Conservation (phyloP, 257 asterid species). For the Solanum corneliomulleri region DNA sequence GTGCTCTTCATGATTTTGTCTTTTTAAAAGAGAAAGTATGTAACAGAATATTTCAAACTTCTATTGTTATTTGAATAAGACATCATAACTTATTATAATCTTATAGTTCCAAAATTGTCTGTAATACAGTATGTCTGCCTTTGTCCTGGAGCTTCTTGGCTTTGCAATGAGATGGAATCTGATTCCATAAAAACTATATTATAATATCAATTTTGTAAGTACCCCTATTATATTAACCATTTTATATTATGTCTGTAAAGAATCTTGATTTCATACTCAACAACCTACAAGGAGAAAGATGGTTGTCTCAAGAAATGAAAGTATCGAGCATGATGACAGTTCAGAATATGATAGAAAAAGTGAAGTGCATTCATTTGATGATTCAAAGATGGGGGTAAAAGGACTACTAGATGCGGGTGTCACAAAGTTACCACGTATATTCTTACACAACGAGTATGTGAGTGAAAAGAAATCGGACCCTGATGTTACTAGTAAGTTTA, state of each 20-base stretch:
- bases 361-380: slow-evolving; percentile 3
- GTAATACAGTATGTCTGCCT: background rate
- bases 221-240: background rate
- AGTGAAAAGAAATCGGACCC: background rate
- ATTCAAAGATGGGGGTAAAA: slow-evolving; percentile 6
- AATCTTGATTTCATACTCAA: background rate
- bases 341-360: background rate
- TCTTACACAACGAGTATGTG: background rate
- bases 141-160: background rate
- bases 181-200: background rate
- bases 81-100: background rate
- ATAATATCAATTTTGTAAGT: background rate
- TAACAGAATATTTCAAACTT: background rate
- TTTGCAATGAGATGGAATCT: background rate
- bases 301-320: background rate
- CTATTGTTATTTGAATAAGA: background rate
- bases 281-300: background rate
- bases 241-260: background rate
- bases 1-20: background rate
- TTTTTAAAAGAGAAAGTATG: background rate
- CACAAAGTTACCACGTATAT: slow-evolving; percentile 1
- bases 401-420: slow-evolving; percentile 9
- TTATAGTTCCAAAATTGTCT: background rate
- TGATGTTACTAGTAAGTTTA: background rate
- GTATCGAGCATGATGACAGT: background rate